phyloP scores from a whole-genome alignment of 2,329 filamentous ascomycete genomes.

The Fusarium devonianum region DNA sequence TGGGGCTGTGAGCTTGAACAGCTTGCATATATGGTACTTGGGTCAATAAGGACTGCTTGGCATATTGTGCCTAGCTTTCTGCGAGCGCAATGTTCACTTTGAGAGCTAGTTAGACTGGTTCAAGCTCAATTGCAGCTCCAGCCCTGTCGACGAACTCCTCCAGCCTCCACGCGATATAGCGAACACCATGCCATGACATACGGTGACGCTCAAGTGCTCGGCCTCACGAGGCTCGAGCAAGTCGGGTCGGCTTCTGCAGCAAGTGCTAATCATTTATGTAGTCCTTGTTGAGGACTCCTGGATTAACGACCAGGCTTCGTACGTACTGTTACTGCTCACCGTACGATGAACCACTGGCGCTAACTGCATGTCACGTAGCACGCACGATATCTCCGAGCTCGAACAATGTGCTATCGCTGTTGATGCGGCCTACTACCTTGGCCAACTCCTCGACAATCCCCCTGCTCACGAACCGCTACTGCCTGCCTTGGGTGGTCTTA shows the following conservation, averaged over 20 bases:
- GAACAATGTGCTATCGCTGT: slow-evolving; percentile 80
- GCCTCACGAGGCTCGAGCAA: slow-evolving; percentile 7
- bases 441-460: slow-evolving; percentile 74
- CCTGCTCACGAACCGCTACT: slow-evolving; percentile 85
- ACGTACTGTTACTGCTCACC: slow-evolving; percentile 28
- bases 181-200: slow-evolving; percentile 7
- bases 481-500: slow-evolving; percentile 86
- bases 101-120: slow-evolving; percentile 7
- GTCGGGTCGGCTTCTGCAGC: background rate
- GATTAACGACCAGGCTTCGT: slow-evolving; percentile 51
- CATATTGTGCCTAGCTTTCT: slow-evolving; percentile 9
- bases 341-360: slow-evolving; percentile 15
- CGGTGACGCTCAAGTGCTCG: slow-evolving; percentile 8
- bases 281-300: slow-evolving; percentile 51
- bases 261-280: slow-evolving; percentile 37
- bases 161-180: slow-evolving; percentile 2
- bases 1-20: slow-evolving; percentile 15
- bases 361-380: slow-evolving; percentile 49
- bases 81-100: slow-evolving; percentile 4
- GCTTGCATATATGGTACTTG: slow-evolving; percentile 14
- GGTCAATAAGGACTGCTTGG: slow-evolving; percentile 14
- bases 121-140: slow-evolving; percentile 36
- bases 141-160: slow-evolving; percentile 18
- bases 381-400: slow-evolving; percentile 72
- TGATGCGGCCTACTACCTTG: slow-evolving; percentile 89